A percentile compares a stretch with the other conserved stretches of the same genome.
These are phyloP conservation scores for Gossypium australe DNA, from an alignment of 345 rosid species.

Conservation along the genomic window DNA sequence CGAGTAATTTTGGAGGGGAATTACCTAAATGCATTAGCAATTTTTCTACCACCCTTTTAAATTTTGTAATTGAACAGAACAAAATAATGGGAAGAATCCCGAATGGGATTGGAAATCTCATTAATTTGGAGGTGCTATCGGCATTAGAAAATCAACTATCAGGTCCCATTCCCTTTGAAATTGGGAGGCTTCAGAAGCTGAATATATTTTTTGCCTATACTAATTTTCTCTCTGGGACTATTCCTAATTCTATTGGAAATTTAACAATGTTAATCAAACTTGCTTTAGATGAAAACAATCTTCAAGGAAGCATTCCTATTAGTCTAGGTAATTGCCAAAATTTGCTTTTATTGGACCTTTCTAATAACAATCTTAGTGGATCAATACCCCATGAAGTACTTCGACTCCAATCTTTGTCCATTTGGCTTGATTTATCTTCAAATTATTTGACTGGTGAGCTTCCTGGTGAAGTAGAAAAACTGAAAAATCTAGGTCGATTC, in stretches of 20 bases:
- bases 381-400: slow-evolving; percentile 3
- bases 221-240: slow-evolving; percentile 5
- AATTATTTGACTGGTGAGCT: not conserved
- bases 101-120: not conserved
- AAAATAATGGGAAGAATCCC: slow-evolving; percentile 17
- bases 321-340: slow-evolving; percentile 8
- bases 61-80: not conserved
- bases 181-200: slow-evolving; percentile 14
- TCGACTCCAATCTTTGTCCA: not conserved
- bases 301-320: slow-evolving; percentile 4
- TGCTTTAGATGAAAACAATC: not conserved
- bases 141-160: not conserved
- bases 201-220: accelerated
- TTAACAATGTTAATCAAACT: not conserved
- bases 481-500: not conserved
- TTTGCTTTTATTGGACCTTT: not conserved
- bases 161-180: not conserved
- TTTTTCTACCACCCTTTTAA: not conserved
- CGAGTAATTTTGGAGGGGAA: slow-evolving; percentile 14
- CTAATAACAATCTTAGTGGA: slow-evolving; percentile 5
- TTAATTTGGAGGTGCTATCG: not conserved
- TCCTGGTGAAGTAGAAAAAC: not conserved
- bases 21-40: slow-evolving; percentile 15
- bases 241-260: slow-evolving; percentile 18
- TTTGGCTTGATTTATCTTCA: not conserved